Evolutionary conservation across 2,329 filamentous ascomycete genomes (phyloP).

Genomic region (Zasmidium cellare): DNA sequence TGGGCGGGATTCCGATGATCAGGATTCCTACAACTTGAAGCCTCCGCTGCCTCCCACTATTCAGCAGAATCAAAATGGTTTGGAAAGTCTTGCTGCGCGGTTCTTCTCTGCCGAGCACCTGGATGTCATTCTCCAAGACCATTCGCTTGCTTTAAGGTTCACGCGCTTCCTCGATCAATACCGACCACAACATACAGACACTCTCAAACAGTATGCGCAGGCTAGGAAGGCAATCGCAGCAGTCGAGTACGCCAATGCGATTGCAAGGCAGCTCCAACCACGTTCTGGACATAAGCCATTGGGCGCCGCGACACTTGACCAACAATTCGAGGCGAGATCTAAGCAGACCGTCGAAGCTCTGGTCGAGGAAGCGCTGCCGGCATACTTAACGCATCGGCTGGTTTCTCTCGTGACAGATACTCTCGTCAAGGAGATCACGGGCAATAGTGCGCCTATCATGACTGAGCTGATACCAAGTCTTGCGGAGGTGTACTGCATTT

Average conservation of each 20-base stretch:
- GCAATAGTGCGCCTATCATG: conserved; percentile 41
- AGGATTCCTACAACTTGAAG: conserved; percentile 40
- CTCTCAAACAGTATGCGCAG: conserved; percentile 41
- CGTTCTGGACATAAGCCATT: conserved; percentile 25
- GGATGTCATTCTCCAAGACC: conserved; percentile 42
- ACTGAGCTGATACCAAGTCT: conserved; percentile 42
- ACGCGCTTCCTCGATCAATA: conserved; percentile 42
- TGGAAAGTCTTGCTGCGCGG: conserved; percentile 39
- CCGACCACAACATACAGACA: conserved; percentile 35
- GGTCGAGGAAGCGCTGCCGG: conserved; percentile 43
- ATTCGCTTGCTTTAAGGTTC: conserved; percentile 36
- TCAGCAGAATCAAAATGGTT: conserved; percentile 21
- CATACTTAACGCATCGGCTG: conserved; percentile 43
- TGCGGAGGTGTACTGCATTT: conserved; percentile 48
- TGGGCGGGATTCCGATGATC: conserved; percentile 22
- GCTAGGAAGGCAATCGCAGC: conserved; percentile 44
- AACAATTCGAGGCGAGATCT: conserved; percentile 38
- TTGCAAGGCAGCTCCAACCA: conserved; percentile 37
- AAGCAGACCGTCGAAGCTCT: conserved; percentile 36
- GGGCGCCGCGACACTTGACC: conserved; percentile 38
- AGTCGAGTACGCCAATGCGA: conserved; percentile 46
- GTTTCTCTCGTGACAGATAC: conserved; percentile 43
- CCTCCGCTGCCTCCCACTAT: conserved; percentile 35
- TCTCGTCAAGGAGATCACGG: conserved; percentile 46
- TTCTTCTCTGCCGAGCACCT: conserved; percentile 47